phyloP scores from a whole-genome alignment of 768 basidiomycete genomes.

The Mycena olivaceomarginata region DNA sequence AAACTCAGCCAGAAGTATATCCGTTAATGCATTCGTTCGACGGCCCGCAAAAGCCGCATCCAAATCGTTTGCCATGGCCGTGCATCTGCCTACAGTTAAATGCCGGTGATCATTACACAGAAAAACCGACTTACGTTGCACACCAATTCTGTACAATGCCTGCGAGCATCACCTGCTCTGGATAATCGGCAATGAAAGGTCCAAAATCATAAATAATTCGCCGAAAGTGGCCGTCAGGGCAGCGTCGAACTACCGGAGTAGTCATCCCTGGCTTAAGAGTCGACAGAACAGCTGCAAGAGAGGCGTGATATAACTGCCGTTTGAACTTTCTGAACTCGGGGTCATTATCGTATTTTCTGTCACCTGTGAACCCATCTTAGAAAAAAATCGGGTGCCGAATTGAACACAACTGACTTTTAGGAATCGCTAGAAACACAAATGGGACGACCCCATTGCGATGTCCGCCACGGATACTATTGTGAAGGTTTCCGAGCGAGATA shows the following conservation, averaged over 20 bases:
- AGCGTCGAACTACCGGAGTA: constrained; percentile 33
- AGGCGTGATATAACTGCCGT: too few species aligned
- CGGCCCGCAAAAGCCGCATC: too few species aligned
- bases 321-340: constrained; percentile 26
- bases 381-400: too few species aligned
- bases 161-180: constrained; percentile 44
- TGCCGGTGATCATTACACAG: too few species aligned
- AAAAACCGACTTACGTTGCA: constrained; percentile 22
- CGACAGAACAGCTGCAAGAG: too few species aligned
- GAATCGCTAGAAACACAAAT: constrained; percentile 52
- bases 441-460: constrained; percentile 50
- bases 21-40: too few species aligned
- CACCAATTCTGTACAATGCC: constrained; percentile 47
- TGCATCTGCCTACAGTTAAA: too few species aligned
- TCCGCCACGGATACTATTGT: constrained; percentile 44
- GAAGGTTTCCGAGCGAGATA: constrained; percentile 46
- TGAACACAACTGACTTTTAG: constrained; percentile 47
- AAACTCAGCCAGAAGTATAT: too few species aligned
- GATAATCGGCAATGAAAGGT: constrained; percentile 48
- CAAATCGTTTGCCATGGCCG: too few species aligned
- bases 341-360: constrained; percentile 33
- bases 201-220: constrained; percentile 25
- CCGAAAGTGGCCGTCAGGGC: background rate
- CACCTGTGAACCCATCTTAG: constrained; percentile 25
- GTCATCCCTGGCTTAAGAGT: too few species aligned